Evolutionary conservation across 768 basidiomycete genomes (phyloP), one percentile per base, ranked within the genome.

Genomic region (Cystofilobasidium macerans): DNA sequence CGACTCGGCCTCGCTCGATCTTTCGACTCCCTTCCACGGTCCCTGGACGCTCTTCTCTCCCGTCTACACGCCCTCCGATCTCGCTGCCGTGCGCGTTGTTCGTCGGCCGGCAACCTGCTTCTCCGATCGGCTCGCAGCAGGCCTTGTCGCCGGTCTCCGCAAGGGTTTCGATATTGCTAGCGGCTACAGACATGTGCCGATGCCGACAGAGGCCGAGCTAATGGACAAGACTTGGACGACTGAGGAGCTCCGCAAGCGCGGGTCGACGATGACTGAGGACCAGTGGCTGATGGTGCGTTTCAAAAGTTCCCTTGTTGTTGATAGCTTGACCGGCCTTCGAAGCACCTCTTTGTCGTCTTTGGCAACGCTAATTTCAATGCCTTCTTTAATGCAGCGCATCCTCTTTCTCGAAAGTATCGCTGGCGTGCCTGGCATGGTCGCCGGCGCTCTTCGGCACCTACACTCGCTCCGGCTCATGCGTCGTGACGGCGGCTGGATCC

Each of bases 401-500:
- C 35, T 60, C 32, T 36, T 60, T 30, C 80, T 97, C 35, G 94
- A 98, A 77, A 85, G 82, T 61, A 84, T 95, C 61, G 95, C 94
- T 14, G 94, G 89, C 14, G 53, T 45, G 9, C 70, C 68, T 11
- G 71, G 71, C 8, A 70, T 70, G 67, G 69, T 76, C 5, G 77
- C 71, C 18, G 77, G 74, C 3, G 73, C 74, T 33, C 61, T 92
- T 36, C 82, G 94, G 26, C 94, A 99, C 78, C 80, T 99, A 42
- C 82, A 82, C 51, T 92, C 89, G 75, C 80, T 99, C 45, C 84
- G 94, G 43, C 78, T 92, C 42, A 88, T 82, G 79, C 76, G 78
- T 70, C 80, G 81, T 66, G 82, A 83, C 71, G 79, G 79, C 30
- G 80, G 83, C 47, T 91, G 91, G 91, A 94, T 95, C 69, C 89